Percentiles rank a stretch among this genome's conserved stretches.
phyloP scores from a whole-genome alignment of 208 protist genomes.

The Trypanosoma theileri region DNA sequence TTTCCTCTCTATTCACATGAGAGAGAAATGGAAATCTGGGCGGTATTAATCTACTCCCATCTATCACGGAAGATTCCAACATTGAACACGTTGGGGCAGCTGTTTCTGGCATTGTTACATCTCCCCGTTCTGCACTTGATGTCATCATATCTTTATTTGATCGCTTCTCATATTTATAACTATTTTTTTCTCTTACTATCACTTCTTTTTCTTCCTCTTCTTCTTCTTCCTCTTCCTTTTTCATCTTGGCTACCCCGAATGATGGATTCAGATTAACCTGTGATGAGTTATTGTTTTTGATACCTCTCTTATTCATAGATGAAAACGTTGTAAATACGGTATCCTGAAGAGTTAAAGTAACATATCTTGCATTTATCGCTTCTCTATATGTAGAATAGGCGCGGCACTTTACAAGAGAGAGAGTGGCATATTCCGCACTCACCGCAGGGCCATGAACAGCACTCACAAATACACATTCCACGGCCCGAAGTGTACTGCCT shows the following conservation, averaged over 20 bases:
- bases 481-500: slow-evolving; percentile 4
- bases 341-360: slow-evolving; percentile 18
- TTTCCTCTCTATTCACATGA: slow-evolving; percentile 8
- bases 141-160: not conserved
- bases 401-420: slow-evolving; percentile 12
- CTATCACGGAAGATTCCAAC: not conserved
- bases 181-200: not conserved
- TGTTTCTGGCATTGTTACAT: slow-evolving; percentile 6
- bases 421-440: not conserved
- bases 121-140: not conserved
- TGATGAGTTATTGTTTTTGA: too few species aligned
- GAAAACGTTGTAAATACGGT: not conserved
- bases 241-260: too few species aligned
- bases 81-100: slow-evolving; percentile 1
- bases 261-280: too few species aligned
- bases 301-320: not conserved
- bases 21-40: not conserved
- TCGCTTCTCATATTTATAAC: not conserved
- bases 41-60: not conserved
- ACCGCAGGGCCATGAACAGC: slow-evolving; percentile 22
- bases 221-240: not conserved
- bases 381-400: slow-evolving; percentile 14
- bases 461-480: slow-evolving; percentile 19
- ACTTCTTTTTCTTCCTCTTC: not conserved
- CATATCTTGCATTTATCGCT: not conserved